Evolutionary conservation across 176 grass and related monocot genomes (phyloP).

Genomic region (Phragmites australis): DNA sequence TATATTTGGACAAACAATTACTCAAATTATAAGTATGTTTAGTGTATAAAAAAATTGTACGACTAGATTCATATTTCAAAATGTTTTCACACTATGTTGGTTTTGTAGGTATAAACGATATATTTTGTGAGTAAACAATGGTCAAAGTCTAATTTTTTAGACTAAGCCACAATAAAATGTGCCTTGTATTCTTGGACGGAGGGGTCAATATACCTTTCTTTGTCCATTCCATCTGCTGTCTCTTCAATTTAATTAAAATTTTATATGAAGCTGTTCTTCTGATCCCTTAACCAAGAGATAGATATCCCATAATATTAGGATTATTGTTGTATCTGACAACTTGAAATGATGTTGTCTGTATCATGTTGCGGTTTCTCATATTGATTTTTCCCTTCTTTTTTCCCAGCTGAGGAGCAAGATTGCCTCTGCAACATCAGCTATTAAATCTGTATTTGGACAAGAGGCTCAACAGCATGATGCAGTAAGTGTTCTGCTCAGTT

Average conservation of each 20-base stretch:
- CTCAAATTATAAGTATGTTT: no score
- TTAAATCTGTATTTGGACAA: conserved; percentile 98
- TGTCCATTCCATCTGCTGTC: background rate
- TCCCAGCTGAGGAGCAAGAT: conserved; percentile 83
- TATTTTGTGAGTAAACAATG: no score
- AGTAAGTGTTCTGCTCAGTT: conserved; percentile 49
- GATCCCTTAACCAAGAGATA: background rate
- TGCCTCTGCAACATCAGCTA: conserved; percentile 91
- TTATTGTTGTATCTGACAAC: background rate
- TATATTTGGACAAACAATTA: no score
- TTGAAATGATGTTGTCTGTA: background rate
- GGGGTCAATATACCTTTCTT: background rate
- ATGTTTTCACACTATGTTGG: no score
- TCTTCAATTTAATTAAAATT: background rate
- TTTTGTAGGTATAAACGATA: no score
- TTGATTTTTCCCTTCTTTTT: background rate
- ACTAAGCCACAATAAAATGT: no score
- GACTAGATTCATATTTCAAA: no score
- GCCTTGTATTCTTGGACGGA: no score
- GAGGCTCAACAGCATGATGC: conserved; percentile 71
- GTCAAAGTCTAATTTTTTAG: no score
- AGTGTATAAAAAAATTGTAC: no score
- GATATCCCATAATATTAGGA: background rate
- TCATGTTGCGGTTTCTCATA: background rate
- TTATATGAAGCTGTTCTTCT: background rate